Conservation (phyloP, 139 green algal species). For the Tetraselmis striata region DNA sequence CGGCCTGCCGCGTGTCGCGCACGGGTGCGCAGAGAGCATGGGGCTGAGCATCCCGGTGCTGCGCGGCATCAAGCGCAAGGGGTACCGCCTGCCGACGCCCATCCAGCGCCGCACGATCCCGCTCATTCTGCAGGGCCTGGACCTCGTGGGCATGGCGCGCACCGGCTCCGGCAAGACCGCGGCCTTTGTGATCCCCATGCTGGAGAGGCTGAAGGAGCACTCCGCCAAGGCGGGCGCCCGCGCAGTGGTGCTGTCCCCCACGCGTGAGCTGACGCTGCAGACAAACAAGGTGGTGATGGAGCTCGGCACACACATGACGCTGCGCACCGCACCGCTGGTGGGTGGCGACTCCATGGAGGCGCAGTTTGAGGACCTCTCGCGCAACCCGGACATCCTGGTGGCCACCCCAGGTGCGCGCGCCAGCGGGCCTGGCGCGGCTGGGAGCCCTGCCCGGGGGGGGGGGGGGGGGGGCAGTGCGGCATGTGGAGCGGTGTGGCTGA, state of each 20-base stretch:
- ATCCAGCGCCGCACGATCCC: conserved; percentile 90
- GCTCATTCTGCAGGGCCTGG: conserved; percentile 67
- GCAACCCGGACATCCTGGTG: conserved; percentile 89
- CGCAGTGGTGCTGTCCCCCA: conserved; percentile 74
- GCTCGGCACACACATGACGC: conserved; percentile 65
- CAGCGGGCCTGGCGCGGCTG: not conserved
- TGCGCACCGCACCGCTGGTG: conserved; percentile 79
- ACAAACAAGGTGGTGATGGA: conserved; percentile 81
- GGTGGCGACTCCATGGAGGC: conserved; percentile 93
- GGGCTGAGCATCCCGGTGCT: conserved; percentile 62
- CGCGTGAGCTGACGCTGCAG: conserved; percentile 74
- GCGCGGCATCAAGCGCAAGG: conserved; percentile 78
- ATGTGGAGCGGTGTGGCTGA: too few species aligned
- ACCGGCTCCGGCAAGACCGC: conserved; percentile 97
- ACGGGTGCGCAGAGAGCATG: conserved; percentile 68
- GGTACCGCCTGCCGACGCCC: conserved; percentile 90
- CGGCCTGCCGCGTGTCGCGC: not conserved
- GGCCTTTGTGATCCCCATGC: conserved; percentile 87
- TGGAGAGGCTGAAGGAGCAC: conserved; percentile 78
- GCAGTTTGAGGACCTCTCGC: conserved; percentile 88
- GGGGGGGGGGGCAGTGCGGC: too few species aligned
- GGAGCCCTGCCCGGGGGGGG: too few species aligned
- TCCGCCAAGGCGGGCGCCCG: conserved; percentile 64
- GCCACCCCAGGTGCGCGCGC: conserved; percentile 74
- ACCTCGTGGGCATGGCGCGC: conserved; percentile 87